These are phyloP conservation scores for Hydnum rufescens DNA, from an alignment of 768 basidiomycete genomes.

Conservation along the genomic window DNA sequence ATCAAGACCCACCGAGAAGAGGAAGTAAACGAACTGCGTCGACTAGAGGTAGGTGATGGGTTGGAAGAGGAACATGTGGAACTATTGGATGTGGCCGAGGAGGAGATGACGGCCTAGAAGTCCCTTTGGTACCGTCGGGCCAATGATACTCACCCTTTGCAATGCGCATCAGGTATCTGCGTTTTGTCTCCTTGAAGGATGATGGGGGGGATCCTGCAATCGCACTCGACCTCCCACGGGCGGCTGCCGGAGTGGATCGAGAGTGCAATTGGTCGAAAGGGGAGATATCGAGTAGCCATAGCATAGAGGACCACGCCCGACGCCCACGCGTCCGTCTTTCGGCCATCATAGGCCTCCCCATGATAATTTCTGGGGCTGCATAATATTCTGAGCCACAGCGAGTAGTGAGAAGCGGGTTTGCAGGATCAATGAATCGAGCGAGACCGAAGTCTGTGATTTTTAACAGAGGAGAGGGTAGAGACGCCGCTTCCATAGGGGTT, in stretches of 20 bases:
- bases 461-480: slow-evolving; percentile 36
- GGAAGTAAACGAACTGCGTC: too few relatives aligned
- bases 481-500: slow-evolving; percentile 17
- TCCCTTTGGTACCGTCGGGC: slow-evolving; percentile 22
- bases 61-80: neutral
- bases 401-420: slow-evolving; percentile 42
- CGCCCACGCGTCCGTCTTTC: slow-evolving; percentile 78
- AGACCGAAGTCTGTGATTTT: slow-evolving; percentile 82
- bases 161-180: slow-evolving; percentile 54
- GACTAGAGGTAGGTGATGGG: neutral
- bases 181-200: slow-evolving; percentile 11
- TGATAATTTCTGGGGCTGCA: slow-evolving; percentile 60
- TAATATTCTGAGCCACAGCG: slow-evolving; percentile 81
- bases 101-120: neutral
- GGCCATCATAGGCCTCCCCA: slow-evolving; percentile 55
- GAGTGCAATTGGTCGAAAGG: slow-evolving; percentile 31
- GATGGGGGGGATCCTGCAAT: neutral
- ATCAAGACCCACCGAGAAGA: too few relatives aligned
- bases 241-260: neutral
- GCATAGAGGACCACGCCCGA: slow-evolving; percentile 76
- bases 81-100: neutral
- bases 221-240: neutral
- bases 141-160: slow-evolving; percentile 63
- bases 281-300: slow-evolving; percentile 45
- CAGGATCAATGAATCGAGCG: slow-evolving; percentile 59